phyloP scores from a whole-genome alignment of 2,329 filamentous ascomycete species.

The Aspergillus sergii region DNA sequence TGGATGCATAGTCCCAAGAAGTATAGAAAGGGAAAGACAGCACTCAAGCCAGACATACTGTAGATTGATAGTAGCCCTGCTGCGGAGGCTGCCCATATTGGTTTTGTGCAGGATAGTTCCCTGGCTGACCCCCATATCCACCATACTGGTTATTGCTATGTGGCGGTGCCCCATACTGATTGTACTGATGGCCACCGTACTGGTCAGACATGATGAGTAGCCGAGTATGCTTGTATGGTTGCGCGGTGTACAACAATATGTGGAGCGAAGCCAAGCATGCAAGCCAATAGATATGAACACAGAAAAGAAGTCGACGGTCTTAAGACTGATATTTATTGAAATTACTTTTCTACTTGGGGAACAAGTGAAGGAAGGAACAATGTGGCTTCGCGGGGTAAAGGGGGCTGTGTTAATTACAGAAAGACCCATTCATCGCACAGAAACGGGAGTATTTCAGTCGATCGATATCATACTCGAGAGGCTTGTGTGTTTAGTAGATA shows the following conservation, averaged over 20 bases:
- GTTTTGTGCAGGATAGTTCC: slow-evolving; percentile 25
- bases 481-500: background rate
- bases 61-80: slow-evolving; percentile 25
- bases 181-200: slow-evolving; percentile 24
- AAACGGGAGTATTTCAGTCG: background rate
- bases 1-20: background rate
- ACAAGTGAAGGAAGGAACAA: slow-evolving; percentile 1
- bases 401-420: background rate
- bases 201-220: slow-evolving; percentile 15
- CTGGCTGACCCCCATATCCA: slow-evolving; percentile 24
- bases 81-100: slow-evolving; percentile 24
- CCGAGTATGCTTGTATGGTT: background rate
- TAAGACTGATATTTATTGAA: background rate
- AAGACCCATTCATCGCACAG: background rate
- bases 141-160: slow-evolving; percentile 8
- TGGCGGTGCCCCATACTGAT: slow-evolving; percentile 25
- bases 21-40: background rate
- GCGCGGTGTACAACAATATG: background rate
- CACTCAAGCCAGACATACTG: background rate
- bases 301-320: background rate
- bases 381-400: background rate
- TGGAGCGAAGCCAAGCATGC: background rate
- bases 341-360: background rate
- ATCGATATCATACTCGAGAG: background rate
- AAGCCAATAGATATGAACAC: background rate